Base-by-base conservation (phyloP, 2,329 filamentous ascomycete genomes). In the Pyrenochaeta sp. region DNA sequence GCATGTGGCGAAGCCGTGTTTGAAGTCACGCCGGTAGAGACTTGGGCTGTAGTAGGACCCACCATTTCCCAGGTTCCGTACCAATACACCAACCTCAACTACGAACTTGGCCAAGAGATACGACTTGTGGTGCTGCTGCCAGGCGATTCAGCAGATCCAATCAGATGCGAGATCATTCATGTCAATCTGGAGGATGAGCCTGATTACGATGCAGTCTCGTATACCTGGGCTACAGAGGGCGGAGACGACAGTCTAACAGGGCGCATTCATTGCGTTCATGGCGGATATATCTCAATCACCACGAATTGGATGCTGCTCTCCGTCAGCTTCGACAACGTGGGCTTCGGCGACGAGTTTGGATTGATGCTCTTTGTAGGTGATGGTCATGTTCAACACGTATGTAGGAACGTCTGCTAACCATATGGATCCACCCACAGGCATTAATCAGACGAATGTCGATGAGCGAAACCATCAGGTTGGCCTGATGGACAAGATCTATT, bases 351-450 rank as follows among this genome's bases (percentile, higher is more conserved):
- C 32, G 19, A 1, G 25, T 68, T 13, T 71, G 65, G 66, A 34
- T 69, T 7, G 66, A 71, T 46, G 52, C 61, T 2, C 52, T 69
- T 12, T 69, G 63, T 44, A 69, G 2, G 24, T 51, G 8, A 3
- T 22, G 27, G 7, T 25, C 27, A 27, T n/a, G 10, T 12, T 8
- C 6, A 22, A 10, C 10, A 25, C 10, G 40, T 6, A 42, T 42
- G n/a, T 43, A 5, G 24, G 4, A 5, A 22, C 9, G 6, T 13
- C 8, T 43, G 7, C 40, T 43, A n/a, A 24, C 22, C 22, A 4
- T 22, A 25, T 2, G 19, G 10, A 12, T 42, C 6, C 22, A 25
- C 25, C 19, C 3, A 22, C 13, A 47, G 48, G 48, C 19, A 57
- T 68, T n/a, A 49, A 69, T 9, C 66, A 69, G 27, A 50, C 12